Percentiles rank a stretch among this genome's conserved stretches.
phyloP scores from a whole-genome alignment of 2,329 filamentous ascomycete genomes.

The Sordariomycetes sp. region DNA sequence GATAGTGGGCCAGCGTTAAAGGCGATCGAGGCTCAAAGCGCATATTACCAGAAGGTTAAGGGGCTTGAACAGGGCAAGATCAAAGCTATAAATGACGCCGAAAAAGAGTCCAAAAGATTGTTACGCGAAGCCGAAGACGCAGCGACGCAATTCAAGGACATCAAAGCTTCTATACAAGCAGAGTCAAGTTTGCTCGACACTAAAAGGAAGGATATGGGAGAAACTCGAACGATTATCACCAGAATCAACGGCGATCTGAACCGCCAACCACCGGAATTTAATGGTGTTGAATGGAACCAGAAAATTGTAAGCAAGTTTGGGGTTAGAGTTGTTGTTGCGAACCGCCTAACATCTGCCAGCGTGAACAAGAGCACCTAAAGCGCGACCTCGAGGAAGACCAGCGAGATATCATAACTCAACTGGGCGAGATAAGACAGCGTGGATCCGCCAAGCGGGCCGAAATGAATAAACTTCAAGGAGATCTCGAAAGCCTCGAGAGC shows the following conservation, averaged over 20 bases:
- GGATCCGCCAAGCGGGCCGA: constrained; percentile 30
- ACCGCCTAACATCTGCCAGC: constrained; percentile 30
- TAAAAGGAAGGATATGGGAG: constrained; percentile 41
- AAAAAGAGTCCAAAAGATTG: constrained; percentile 38
- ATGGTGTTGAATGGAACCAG: constrained; percentile 61
- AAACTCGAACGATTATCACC: constrained; percentile 48
- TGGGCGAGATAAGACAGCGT: constrained; percentile 29
- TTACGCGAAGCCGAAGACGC: constrained; percentile 24
- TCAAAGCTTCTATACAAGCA: constrained; percentile 35
- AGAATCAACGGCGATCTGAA: constrained; percentile 54
- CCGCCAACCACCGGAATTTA: constrained; percentile 56
- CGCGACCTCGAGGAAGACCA: constrained; percentile 40
- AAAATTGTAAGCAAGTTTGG: constrained; percentile 49
- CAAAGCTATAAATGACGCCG: constrained; percentile 41
- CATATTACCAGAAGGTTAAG: constrained; percentile 52
- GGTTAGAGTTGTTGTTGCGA: background rate
- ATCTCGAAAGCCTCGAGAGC: constrained; percentile 57
- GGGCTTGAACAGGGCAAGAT: constrained; percentile 45
- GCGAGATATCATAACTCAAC: constrained; percentile 25
- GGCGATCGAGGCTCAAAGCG: constrained; percentile 60
- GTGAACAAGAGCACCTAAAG: constrained; percentile 47
- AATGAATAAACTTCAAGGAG: constrained; percentile 28
- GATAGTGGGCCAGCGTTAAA: constrained; percentile 56
- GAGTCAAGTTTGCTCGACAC: constrained; percentile 38
- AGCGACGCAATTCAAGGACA: constrained; percentile 29